Evolutionary conservation across 2,329 filamentous ascomycete genomes (phyloP), one percentile per base, ranked within the genome.

Genomic region (Colletotrichum sp.): DNA sequence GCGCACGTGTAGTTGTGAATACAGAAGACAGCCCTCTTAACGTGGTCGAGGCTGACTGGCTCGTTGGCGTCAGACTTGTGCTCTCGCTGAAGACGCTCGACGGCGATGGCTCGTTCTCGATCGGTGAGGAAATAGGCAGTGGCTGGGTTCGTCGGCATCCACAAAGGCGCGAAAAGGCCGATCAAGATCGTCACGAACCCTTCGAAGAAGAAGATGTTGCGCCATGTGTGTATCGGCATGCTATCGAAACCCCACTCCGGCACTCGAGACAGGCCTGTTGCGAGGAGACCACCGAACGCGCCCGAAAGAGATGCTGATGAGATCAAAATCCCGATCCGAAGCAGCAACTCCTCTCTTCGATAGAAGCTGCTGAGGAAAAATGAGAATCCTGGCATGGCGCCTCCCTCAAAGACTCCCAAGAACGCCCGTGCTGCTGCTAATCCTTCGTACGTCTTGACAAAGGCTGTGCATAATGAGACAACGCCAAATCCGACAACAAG

Each of bases 141-240:
- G 9, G 82, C 81, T 1, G 90, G 90, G 13, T 81, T 86, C 9
- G 86, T 86, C 1, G 90, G 90, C 84, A 92, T 88, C 76, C 90
- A 82, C 68, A 89, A 84, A 1, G 90, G 89, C 1, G 90, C 88
- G 2, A 84, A 74, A 3, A 87, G 52, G 1, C 89, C 90, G 15
- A 89, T 79, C 57, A 89, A 74, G 26, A 88, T 81, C 12, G 90
- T 92, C 76, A 92, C 79, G 57, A 92, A 81, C 1, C 91, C 91
- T 80, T 92, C 91, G 75, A 93, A 92, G 83, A 92, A 92, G 85
- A 92, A 92, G 78, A 93, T 93, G 81, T 90, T 90, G 76, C 89
- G 86, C 89, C 89, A 91, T 0, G 86, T 88, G 77, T 88, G 84
- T 68, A 92, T 85, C 32, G 80, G 84, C 75, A 84, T 84, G 3